Evolutionary conservation across 148 eudicot genomes (phyloP).

Genomic region (Arctostaphylos glauca): DNA sequence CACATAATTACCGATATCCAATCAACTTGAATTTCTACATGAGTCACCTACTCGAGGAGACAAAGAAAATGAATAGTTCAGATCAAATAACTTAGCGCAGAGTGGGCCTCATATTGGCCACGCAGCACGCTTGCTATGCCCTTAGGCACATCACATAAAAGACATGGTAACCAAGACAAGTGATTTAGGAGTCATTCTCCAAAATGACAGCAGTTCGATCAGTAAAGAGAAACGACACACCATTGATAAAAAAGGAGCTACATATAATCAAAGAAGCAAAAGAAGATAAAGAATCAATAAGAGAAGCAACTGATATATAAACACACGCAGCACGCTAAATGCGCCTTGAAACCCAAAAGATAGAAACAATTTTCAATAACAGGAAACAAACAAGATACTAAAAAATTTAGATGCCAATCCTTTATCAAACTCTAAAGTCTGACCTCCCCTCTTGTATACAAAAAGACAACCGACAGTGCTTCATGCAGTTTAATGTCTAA

Average conservation of each 20-base stretch:
- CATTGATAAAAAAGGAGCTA: neutral
- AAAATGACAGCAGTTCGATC: neutral
- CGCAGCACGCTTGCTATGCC: too few relatives aligned
- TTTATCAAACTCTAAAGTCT: neutral
- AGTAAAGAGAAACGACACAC: neutral
- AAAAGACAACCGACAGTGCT: slow-evolving; percentile 4
- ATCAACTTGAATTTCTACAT: too few relatives aligned
- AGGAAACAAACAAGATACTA: neutral
- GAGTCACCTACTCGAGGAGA: too few relatives aligned
- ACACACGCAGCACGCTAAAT: neutral
- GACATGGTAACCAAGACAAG: neutral
- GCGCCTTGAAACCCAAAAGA: neutral
- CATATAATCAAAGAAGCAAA: neutral
- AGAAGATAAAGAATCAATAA: neutral
- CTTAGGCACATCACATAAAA: neutral
- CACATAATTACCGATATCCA: neutral
- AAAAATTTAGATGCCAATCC: neutral
- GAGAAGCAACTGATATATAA: neutral
- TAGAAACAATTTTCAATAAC: neutral
- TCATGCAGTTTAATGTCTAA: neutral
- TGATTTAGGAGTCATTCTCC: neutral
- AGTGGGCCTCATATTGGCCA: too few relatives aligned
- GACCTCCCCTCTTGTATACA: neutral
- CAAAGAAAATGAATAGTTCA: too few relatives aligned
- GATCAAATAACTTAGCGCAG: too few relatives aligned